Evolutionary conservation across 2,329 filamentous ascomycete species (phyloP), one percentile per base, ranked within the genome.

Genomic region (Fusarium sp.): DNA sequence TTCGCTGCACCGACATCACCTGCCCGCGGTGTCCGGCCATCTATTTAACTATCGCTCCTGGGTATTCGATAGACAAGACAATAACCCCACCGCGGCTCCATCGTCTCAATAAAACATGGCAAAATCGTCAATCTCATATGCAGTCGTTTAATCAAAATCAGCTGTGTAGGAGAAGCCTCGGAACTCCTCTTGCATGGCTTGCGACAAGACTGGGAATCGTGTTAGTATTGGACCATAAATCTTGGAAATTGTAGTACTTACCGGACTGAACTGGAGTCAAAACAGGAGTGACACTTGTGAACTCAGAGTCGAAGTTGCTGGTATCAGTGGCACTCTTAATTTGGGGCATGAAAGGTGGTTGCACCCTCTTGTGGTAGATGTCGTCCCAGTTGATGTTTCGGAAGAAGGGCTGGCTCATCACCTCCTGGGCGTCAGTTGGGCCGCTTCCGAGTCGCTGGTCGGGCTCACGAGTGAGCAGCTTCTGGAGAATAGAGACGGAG

Each of bases 181-280:
- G 91, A 99, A 99, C 80, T 99, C 94, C 84, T 99, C 96, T 84
- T 99, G 96, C 94, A 98, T 98, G 43, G 94, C 94, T 85, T 98
- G 96, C 28, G 95, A 97, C 69, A 99, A 87, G 44, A 99, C 96
- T 97, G 17, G 72, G 1, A 5, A 6, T 15, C 9, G 6, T 26
- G 59, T 79, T 69, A 82, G 76, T 47, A 61, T 21, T 60, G 62
- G n/a, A 67, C 7, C 8, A 19, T 17, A 3, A 28, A 2, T 67
- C 45, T 8, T 39, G 24, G 15, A 24, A n/a, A 24, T 6, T 14
- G 31, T 19, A 22, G 24, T 15, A 85, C 92, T 84, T 92, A 97
- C 94, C 94, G 81, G 94, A 97, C 82, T 98, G 94, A 57, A 99
- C 96, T 52, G 96, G 96, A 31, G 96, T 99, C 72, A 99, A 87